phyloP scores from a whole-genome alignment of 2,329 filamentous ascomycete genomes.

The Aspergillus fischeri region DNA sequence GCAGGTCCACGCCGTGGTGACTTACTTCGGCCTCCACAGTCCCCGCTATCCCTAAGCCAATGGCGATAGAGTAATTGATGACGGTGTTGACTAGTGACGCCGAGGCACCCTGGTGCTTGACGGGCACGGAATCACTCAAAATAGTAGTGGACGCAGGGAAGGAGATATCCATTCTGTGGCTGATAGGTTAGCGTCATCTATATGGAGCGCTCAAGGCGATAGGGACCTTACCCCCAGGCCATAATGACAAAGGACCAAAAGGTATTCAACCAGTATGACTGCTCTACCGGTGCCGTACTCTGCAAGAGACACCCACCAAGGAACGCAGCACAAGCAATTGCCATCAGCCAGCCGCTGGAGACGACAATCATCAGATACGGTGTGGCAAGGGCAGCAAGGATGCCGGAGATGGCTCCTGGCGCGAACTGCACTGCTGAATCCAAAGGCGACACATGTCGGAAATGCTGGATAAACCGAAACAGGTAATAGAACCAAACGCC shows the following conservation, averaged over 20 bases:
- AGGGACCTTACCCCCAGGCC: constrained; percentile 24
- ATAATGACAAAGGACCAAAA: constrained; percentile 29
- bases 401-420: constrained; percentile 26
- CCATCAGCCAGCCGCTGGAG: constrained; percentile 32
- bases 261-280: constrained; percentile 42
- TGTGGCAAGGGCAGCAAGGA: constrained; percentile 31
- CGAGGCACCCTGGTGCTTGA: constrained; percentile 49
- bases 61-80: constrained; percentile 65
- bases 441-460: constrained; percentile 28
- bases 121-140: constrained; percentile 51
- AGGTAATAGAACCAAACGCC: constrained; percentile 54
- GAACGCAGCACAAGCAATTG: constrained; percentile 31
- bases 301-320: constrained; percentile 34
- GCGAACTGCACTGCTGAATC: constrained; percentile 25
- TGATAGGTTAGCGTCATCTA: neutral
- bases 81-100: constrained; percentile 59
- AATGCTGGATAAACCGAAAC: constrained; percentile 47
- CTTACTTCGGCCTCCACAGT: constrained; percentile 55
- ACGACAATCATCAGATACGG: constrained; percentile 31
- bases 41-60: constrained; percentile 64
- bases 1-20: constrained; percentile 29
- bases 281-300: constrained; percentile 37
- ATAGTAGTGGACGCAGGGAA: constrained; percentile 61
- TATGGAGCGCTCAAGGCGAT: neutral
- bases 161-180: constrained; percentile 57